These are phyloP conservation scores for Globisporangium echinulatum DNA, from an alignment of 352 stramenopile species.

Conservation along the genomic window DNA sequence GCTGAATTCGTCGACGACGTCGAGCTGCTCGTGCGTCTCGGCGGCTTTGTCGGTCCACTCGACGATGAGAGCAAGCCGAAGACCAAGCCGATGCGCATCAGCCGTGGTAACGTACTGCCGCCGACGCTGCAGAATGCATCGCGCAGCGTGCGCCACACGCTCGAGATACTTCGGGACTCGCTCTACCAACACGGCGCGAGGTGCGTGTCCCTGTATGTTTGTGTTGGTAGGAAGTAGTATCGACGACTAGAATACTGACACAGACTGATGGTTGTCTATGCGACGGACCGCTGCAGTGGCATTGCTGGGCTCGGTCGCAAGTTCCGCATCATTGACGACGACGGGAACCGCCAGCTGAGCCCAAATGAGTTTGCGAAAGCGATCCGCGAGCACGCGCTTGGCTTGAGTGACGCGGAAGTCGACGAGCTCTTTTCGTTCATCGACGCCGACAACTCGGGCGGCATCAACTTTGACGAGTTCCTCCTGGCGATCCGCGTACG, in stretches of 20 bases:
- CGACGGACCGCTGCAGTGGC: constrained; percentile 20
- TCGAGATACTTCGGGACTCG: constrained; percentile 56
- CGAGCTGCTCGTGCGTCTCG: constrained; percentile 51
- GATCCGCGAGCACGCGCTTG: constrained; percentile 57
- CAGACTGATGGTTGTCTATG: neutral
- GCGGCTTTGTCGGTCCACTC: constrained; percentile 18
- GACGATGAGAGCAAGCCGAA: constrained; percentile 21
- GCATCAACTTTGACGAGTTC: constrained; percentile 73
- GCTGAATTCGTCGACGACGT: constrained; percentile 56
- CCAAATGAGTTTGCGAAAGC: constrained; percentile 75
- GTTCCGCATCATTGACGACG: constrained; percentile 88
- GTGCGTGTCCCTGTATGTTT: constrained; percentile 11
- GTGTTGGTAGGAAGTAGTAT: neutral
- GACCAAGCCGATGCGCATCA: constrained; percentile 55
- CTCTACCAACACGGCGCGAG: constrained; percentile 73
- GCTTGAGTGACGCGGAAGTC: constrained; percentile 45
- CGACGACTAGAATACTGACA: too few species aligned
- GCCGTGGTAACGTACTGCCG: constrained; percentile 64
- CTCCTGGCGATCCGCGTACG: constrained; percentile 43
- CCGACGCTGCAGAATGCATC: constrained; percentile 51
- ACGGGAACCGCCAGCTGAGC: constrained; percentile 73
- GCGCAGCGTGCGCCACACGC: constrained; percentile 47
- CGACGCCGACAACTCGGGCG: constrained; percentile 71
- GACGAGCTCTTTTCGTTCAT: constrained; percentile 81
- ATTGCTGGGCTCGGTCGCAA: constrained; percentile 75